Evolutionary conservation across 768 basidiomycete species (phyloP).

Genomic region (Lactarius vividus): DNA sequence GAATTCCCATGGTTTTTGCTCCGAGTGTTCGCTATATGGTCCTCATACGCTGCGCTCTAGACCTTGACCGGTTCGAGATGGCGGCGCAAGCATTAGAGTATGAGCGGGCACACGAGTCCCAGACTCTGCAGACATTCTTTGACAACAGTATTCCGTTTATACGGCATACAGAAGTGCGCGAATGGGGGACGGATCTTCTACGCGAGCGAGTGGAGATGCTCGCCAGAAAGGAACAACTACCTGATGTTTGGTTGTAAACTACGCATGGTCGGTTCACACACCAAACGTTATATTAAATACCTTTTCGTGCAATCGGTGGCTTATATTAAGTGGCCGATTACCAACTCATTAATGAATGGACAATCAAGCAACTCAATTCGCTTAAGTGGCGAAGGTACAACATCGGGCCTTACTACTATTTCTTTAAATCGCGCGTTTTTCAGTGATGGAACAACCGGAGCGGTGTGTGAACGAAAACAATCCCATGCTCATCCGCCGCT

Average conservation of each 20-base stretch:
- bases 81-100: slow-evolving; percentile 82
- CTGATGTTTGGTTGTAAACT: neutral
- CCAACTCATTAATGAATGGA: neutral
- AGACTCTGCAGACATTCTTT: slow-evolving; percentile 70
- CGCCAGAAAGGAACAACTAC: neutral
- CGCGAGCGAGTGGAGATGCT: slow-evolving; percentile 43
- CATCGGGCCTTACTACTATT: neutral
- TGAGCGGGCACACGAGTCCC: slow-evolving; percentile 49
- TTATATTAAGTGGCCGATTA: neutral
- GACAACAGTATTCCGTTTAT: slow-evolving; percentile 75
- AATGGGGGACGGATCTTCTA: slow-evolving; percentile 62
- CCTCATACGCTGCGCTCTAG: slow-evolving; percentile 37
- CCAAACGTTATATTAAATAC: neutral
- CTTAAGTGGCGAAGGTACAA: slow-evolving; percentile 7
- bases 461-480: slow-evolving; percentile 89
- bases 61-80: slow-evolving; percentile 87
- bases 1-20: neutral
- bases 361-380: neutral
- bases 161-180: slow-evolving; percentile 66
- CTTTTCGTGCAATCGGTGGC: neutral
- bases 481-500: slow-evolving; percentile 89
- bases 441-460: slow-evolving; percentile 90
- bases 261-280: neutral
- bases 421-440: slow-evolving; percentile 19
- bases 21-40: neutral